These are phyloP conservation scores for Pythium coloratum DNA, from an alignment of 352 stramenopile species.

Conservation along the genomic window DNA sequence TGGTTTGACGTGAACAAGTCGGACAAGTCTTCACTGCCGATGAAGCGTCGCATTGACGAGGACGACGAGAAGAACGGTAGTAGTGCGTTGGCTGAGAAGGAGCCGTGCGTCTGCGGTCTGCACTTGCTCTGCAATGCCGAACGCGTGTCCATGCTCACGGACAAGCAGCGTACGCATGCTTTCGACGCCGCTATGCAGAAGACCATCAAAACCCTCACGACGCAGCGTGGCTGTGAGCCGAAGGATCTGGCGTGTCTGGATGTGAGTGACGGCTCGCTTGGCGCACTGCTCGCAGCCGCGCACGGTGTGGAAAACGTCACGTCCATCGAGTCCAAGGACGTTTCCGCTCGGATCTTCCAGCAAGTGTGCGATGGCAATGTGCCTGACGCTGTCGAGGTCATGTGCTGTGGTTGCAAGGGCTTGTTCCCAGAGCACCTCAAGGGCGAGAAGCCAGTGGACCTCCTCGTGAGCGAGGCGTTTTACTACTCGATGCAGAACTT, in stretches of 20 bases:
- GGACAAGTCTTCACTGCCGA: slow-evolving; percentile 27
- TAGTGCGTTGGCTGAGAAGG: slow-evolving; percentile 35
- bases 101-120: slow-evolving; percentile 67
- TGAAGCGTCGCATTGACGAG: slow-evolving; percentile 30
- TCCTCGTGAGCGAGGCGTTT: slow-evolving; percentile 75
- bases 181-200: slow-evolving; percentile 46
- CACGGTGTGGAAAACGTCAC: slow-evolving; percentile 54
- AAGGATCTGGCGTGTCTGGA: slow-evolving; percentile 59
- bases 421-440: slow-evolving; percentile 61
- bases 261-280: slow-evolving; percentile 73
- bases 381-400: slow-evolving; percentile 42
- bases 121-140: slow-evolving; percentile 83
- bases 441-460: slow-evolving; percentile 43
- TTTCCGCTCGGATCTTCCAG: slow-evolving; percentile 74
- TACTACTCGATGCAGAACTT: slow-evolving; percentile 90
- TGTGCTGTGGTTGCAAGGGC: slow-evolving; percentile 70
- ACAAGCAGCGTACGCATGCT: slow-evolving; percentile 34
- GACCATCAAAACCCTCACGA: slow-evolving; percentile 29
- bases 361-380: slow-evolving; percentile 64
- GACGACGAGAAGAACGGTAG: not conserved
- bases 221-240: slow-evolving; percentile 18
- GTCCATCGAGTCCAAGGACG: slow-evolving; percentile 80
- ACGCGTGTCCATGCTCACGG: slow-evolving; percentile 72
- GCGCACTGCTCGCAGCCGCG: slow-evolving; percentile 55
- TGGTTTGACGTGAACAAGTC: slow-evolving; percentile 67